Base-by-base conservation (phyloP, 2,329 filamentous ascomycete species). In the Pezicula rhizophila region DNA sequence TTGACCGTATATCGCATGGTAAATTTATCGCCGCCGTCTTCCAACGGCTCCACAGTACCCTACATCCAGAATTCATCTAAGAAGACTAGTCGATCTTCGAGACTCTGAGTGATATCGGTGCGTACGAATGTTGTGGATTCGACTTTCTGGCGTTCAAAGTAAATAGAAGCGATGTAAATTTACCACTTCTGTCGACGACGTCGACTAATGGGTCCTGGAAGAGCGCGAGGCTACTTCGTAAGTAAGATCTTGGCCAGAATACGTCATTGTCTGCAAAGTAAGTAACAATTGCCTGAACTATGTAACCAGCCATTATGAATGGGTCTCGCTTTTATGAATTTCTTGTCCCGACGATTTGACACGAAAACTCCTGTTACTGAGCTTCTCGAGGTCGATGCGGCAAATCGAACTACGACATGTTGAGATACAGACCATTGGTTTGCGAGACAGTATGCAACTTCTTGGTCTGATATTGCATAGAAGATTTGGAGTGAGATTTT, bases 11-110 rank as follows among this genome's bases (percentile, higher is more conserved):
- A 78, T 10, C 80, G 68, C 0, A 80, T 84, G 33, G 78, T 66
- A 56, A 74, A 83, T 60, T 84, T 84, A 66, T 85, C 80, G 50
- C 84, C 80, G 52, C 84, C 80, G 0, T 70, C 68, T 17, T 74
- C 72, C 2, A 82, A 61, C 0, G 75, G 74, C 0, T 70, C 69
- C 1, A 73, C 64, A 0, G 60, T 41, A 48, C 73, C 68, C 66
- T 76, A 80, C 49, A 74, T 69, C 66, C 77, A 80, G 8, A 47
- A 64, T 56, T 84, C 80, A 43, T 74, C 67, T 2, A 64, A 60
- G 59, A 76, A 83, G 0, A 54, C 59, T 0, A 58, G 17, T 4
- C 71, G 61, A 54, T 81, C 79, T 0, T 65, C 60, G 0, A 56
- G 26, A n/a, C 68, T 58, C 11, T 69, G 60, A 2, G 84, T 59